These are phyloP conservation scores for Blastocystis sp. DNA, from an alignment of 352 stramenopile species.

Conservation along the genomic window DNA sequence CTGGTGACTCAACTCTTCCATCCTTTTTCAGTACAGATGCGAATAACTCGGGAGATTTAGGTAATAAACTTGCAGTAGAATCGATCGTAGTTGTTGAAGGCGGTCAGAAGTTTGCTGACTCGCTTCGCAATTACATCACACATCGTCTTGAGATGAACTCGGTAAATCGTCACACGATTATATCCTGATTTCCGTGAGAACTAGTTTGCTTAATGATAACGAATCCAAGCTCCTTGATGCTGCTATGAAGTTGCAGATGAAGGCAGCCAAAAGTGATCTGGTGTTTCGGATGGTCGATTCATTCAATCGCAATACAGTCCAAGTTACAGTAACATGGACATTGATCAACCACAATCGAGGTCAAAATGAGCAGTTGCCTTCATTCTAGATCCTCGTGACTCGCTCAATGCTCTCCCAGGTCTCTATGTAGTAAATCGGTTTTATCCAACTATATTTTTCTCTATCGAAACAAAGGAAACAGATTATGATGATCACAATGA, in stretches of 20 bases:
- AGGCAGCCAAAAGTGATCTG: slow-evolving; percentile 58
- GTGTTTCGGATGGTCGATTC: slow-evolving; percentile 61
- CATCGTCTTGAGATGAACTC: slow-evolving; percentile 16
- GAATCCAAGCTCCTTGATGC: slow-evolving; percentile 34
- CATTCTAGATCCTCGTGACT: background rate
- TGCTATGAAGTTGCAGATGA: slow-evolving; percentile 44
- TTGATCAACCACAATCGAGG: background rate
- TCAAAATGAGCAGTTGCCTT: background rate
- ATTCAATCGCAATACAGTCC: slow-evolving; percentile 56
- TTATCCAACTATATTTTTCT: slow-evolving; percentile 25
- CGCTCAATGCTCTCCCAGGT: slow-evolving; percentile 3
- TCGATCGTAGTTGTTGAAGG: background rate
- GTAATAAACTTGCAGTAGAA: background rate
- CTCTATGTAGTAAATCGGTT: slow-evolving; percentile 37
- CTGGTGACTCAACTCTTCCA: background rate
- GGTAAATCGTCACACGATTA: slow-evolving; percentile 41
- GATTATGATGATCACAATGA: slow-evolving; percentile 43
- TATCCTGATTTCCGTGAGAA: background rate
- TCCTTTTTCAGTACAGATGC: slow-evolving; percentile 33
- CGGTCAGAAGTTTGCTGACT: slow-evolving; percentile 40
- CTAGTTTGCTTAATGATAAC: slow-evolving; percentile 34
- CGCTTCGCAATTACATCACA: slow-evolving; percentile 51
- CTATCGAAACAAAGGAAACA: slow-evolving; percentile 35
- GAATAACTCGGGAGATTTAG: background rate
- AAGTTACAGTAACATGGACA: slow-evolving; percentile 50